Evolutionary conservation across 2,329 filamentous ascomycete species (phyloP).

Genomic region (Monilinia fructicola): DNA sequence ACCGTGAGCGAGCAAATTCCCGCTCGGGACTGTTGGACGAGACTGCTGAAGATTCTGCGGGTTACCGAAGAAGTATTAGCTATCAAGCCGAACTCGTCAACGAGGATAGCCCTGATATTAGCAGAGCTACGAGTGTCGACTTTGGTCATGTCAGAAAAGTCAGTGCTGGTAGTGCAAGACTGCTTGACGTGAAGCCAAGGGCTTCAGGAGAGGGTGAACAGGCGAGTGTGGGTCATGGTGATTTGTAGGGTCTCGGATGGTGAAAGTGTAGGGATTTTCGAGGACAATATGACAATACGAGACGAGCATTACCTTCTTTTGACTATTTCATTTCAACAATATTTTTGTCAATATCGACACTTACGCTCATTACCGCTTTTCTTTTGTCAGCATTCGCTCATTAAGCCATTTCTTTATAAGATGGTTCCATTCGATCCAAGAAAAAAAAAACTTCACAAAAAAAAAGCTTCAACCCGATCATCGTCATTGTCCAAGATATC

Average conservation of each 20-base stretch:
- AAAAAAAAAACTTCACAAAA: not conserved
- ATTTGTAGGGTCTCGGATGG: slow-evolving; percentile 4
- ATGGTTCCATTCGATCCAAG: slow-evolving; percentile 13
- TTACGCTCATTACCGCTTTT: slow-evolving; percentile 41
- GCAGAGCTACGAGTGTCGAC: slow-evolving; percentile 70
- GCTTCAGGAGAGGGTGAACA: slow-evolving; percentile 53
- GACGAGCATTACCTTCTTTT: slow-evolving; percentile 41
- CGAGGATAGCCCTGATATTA: slow-evolving; percentile 41
- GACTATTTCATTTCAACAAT: slow-evolving; percentile 26
- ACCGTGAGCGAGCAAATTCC: slow-evolving; percentile 57
- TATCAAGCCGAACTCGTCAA: slow-evolving; percentile 27
- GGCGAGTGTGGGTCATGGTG: slow-evolving; percentile 35
- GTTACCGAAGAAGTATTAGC: slow-evolving; percentile 29
- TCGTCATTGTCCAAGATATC: slow-evolving; percentile 19
- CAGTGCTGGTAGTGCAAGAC: slow-evolving; percentile 74
- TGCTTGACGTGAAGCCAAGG: slow-evolving; percentile 65
- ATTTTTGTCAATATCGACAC: slow-evolving; percentile 32
- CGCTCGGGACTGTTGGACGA: slow-evolving; percentile 52
- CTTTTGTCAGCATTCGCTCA: slow-evolving; percentile 32
- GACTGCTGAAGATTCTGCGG: slow-evolving; percentile 25
- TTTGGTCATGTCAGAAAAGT: slow-evolving; percentile 66
- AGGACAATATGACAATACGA: slow-evolving; percentile 30
- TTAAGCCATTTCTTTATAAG: slow-evolving; percentile 41
- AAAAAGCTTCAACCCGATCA: slow-evolving; percentile 16
- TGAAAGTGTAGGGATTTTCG: slow-evolving; percentile 20